These are phyloP conservation scores for Kazachstania bromeliacearum DNA, from an alignment of 805 yeast species.

Conservation along the genomic window DNA sequence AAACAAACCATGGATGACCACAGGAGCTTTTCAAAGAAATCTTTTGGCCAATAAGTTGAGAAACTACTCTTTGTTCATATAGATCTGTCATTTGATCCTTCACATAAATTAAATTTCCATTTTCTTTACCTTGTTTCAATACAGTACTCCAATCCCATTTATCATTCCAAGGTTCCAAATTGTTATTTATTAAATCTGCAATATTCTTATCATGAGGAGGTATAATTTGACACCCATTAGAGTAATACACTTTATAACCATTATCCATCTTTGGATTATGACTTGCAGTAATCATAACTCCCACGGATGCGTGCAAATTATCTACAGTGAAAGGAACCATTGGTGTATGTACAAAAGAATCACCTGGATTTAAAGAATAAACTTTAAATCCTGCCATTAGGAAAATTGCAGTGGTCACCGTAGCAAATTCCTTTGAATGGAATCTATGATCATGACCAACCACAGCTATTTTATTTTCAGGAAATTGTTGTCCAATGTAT, in stretches of 20 bases:
- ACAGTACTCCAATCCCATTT: constrained; percentile 41
- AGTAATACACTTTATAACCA: constrained; percentile 91
- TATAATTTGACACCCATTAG: constrained; percentile 90
- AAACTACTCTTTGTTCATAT: constrained; percentile 33
- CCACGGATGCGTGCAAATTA: constrained; percentile 52
- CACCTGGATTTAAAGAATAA: constrained; percentile 37
- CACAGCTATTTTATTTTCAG: constrained; percentile 36
- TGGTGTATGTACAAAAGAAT: constrained; percentile 64
- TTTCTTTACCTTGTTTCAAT: constrained; percentile 22
- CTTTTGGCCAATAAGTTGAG: constrained; percentile 25
- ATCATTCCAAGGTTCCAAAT: constrained; percentile 49
- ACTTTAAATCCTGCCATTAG: constrained; percentile 60
- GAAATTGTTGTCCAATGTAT: constrained; percentile 32
- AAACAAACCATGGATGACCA: constrained; percentile 43
- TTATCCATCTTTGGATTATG: constrained; percentile 81
- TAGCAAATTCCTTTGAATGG: constrained; percentile 72
- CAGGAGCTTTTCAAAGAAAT: constrained; percentile 3
- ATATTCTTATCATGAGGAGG: constrained; percentile 81
- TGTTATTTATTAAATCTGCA: constrained; percentile 50
- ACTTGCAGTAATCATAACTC: constrained; percentile 89
- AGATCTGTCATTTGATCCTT: constrained; percentile 34
- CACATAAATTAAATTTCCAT: constrained; percentile 30
- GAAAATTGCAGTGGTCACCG: constrained; percentile 68
- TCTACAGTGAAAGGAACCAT: constrained; percentile 84
- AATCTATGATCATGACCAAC: constrained; percentile 89